These are phyloP conservation scores for Bothia castanella DNA, from an alignment of 1,284 basidiomycete species.

Conservation along the genomic window DNA sequence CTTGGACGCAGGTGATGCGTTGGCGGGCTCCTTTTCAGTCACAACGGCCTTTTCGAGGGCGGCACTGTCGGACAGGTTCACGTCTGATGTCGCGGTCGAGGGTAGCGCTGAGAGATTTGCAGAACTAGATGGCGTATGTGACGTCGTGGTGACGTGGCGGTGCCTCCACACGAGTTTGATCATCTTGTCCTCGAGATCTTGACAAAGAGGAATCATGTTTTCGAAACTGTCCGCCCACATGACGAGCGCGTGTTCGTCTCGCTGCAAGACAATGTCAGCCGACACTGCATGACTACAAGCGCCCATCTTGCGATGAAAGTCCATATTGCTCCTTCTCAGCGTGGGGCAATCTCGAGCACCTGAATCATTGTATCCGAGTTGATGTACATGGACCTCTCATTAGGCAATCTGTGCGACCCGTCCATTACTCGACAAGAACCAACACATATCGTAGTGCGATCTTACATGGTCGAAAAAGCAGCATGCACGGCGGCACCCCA, in stretches of 20 bases:
- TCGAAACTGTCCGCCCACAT: slow-evolving; percentile 78
- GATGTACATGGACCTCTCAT: slow-evolving; percentile 55
- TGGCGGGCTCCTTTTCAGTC: no score
- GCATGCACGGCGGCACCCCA: slow-evolving; percentile 77
- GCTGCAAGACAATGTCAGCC: slow-evolving; percentile 36
- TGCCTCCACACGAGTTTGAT: slow-evolving; percentile 73
- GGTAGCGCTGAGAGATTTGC: slow-evolving; percentile 16
- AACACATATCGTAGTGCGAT: slow-evolving; percentile 14
- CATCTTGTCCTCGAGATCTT: slow-evolving; percentile 74
- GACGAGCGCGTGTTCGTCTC: slow-evolving; percentile 68
- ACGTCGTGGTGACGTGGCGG: slow-evolving; percentile 21
- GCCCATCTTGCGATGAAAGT: slow-evolving; percentile 62
- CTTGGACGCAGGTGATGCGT: no score
- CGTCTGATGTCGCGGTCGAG: slow-evolving; percentile 46
- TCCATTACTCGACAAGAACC: no score
- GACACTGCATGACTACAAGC: no score
- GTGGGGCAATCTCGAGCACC: slow-evolving; percentile 62
- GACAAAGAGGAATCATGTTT: slow-evolving; percentile 63
- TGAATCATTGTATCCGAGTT: slow-evolving; percentile 70
- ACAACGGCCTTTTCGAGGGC: no score
- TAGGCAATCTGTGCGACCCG: slow-evolving; percentile 41
- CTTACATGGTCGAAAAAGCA: slow-evolving; percentile 59
- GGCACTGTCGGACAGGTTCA: slow-evolving; percentile 40
- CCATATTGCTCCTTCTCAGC: slow-evolving; percentile 83
- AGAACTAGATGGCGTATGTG: slow-evolving; percentile 13